phyloP scores from a whole-genome alignment of 345 rosid genomes.

The Dipteronia dyeriana region DNA sequence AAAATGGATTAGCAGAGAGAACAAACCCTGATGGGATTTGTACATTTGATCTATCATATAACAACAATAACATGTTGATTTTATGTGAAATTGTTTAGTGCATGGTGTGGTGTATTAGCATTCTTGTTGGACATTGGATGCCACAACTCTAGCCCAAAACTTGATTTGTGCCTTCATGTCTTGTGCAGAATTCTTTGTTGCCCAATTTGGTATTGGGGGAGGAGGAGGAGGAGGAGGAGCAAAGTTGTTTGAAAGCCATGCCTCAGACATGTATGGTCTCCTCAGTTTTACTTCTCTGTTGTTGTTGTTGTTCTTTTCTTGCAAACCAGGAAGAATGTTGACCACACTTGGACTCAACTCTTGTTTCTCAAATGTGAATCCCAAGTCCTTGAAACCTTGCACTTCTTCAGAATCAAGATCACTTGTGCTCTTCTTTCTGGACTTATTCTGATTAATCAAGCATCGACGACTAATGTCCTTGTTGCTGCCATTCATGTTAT shows the following conservation, averaged over 20 bases:
- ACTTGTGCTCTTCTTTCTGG: constrained; percentile 40
- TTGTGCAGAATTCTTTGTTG: constrained; percentile 35
- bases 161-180: constrained; percentile 70
- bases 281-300: constrained; percentile 17
- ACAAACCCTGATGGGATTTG: background rate
- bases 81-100: background rate
- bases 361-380: constrained; percentile 45
- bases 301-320: constrained; percentile 31
- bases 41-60: background rate
- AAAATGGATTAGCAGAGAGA: constrained; percentile 3
- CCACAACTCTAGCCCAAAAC: constrained; percentile 79
- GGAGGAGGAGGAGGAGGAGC: constrained; percentile 36
- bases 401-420: constrained; percentile 50
- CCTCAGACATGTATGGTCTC: constrained; percentile 40
- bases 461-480: constrained; percentile 28
- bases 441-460: constrained; percentile 17
- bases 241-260: constrained; percentile 37
- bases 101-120: constrained; percentile 24
- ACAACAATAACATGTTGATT: background rate
- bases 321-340: constrained; percentile 38
- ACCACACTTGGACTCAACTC: constrained; percentile 31
- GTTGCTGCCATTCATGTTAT: background rate
- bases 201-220: constrained; percentile 46
- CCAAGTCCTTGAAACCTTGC: constrained; percentile 50
- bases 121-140: constrained; percentile 59